Evolutionary conservation across 257 asterid genomes (phyloP).

Genomic region (Solanum etuberosum): DNA sequence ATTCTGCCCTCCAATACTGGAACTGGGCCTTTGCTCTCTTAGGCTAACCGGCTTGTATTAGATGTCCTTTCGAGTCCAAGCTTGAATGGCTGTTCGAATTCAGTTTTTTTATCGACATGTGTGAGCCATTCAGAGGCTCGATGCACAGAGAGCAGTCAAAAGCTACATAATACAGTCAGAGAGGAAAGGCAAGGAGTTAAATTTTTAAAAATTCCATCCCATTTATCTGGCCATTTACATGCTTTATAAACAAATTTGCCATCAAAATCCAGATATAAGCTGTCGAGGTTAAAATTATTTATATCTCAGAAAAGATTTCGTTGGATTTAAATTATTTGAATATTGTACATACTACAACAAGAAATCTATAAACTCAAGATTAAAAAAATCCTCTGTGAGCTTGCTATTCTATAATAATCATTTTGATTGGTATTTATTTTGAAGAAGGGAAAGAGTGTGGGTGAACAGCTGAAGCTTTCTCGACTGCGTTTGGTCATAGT

Average conservation of each 20-base stretch:
- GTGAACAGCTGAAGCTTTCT: background rate
- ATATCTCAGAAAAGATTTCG: background rate
- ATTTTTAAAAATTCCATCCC: background rate
- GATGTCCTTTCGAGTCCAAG: background rate
- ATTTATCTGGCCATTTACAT: background rate
- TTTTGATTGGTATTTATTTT: background rate
- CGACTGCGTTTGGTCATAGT: background rate
- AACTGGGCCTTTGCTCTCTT: background rate
- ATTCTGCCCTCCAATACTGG: background rate
- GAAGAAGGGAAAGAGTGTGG: background rate
- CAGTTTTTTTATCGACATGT: background rate
- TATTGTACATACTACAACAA: background rate
- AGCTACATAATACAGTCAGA: background rate
- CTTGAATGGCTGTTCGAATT: background rate
- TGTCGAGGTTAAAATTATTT: background rate
- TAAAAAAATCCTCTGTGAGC: background rate
- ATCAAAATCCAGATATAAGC: background rate
- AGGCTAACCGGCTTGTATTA: background rate
- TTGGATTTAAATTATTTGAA: background rate
- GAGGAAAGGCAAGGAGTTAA: no score
- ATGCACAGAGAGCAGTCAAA: background rate
- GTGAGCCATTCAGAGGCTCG: background rate
- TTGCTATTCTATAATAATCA: background rate
- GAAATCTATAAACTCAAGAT: background rate
- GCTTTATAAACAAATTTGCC: background rate